These are phyloP conservation scores for Cyclotella distinguenda DNA, from an alignment of 108 stramenopile genomes.

Conservation along the genomic window DNA sequence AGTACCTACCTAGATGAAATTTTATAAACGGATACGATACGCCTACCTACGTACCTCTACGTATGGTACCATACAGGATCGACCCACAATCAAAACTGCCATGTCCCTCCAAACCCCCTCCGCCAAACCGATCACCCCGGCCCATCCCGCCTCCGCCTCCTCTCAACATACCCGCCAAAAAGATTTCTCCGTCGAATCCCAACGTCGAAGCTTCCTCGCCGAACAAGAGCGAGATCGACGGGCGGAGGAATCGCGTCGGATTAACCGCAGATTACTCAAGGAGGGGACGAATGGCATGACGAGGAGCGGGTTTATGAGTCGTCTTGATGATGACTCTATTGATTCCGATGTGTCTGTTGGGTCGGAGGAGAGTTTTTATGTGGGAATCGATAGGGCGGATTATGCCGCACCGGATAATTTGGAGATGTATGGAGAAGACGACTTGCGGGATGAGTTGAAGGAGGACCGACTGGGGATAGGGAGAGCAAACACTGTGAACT, in stretches of 20 bases:
- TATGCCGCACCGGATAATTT: conserved; percentile 38
- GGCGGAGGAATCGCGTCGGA: conserved; percentile 17
- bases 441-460: conserved; percentile 10
- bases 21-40: too few relatives aligned
- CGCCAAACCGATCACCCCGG: background rate
- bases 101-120: conserved; percentile 1
- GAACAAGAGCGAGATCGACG: conserved; percentile 36
- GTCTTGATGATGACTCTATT: conserved; percentile 34
- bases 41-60: too few relatives aligned
- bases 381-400: conserved; percentile 45
- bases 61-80: too few relatives aligned
- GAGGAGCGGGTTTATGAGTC: conserved; percentile 29
- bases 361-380: conserved; percentile 46
- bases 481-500: conserved; percentile 19
- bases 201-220: conserved; percentile 42
- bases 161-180: conserved; percentile 17
- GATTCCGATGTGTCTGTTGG: conserved; percentile 15
- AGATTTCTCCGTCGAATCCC: conserved; percentile 46
- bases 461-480: conserved; percentile 46
- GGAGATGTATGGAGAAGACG: conserved; percentile 32
- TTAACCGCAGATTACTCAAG: conserved; percentile 11
- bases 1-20: too few relatives aligned
- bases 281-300: conserved; percentile 1
- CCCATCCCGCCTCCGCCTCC: conserved; percentile 2
- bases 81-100: too few relatives aligned